Evolutionary conservation across 768 basidiomycete species (phyloP), one percentile per base, ranked within the genome.

Genomic region (Coprinellus micaceus): DNA sequence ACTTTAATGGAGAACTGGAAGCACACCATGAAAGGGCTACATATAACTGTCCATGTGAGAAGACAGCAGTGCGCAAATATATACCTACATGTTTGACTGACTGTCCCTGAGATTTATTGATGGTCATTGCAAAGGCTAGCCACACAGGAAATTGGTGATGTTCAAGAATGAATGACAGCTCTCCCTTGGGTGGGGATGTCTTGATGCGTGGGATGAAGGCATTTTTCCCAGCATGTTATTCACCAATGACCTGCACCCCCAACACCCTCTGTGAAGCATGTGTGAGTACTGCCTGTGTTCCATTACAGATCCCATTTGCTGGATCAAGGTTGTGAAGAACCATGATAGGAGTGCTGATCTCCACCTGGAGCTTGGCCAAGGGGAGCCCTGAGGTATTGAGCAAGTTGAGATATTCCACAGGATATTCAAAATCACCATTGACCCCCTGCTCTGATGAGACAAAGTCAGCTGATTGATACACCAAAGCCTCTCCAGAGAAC

Each of bases 41-140:
- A 67, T 77, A 74, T 1, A 76, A 64, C 46, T 75, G 73, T 10
- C 74, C 71, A 70, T 77, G 75, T 1, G 67, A 39, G 57, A 77
- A 77, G 0, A 74, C 70, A 21, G 70, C 62, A 10, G 33, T 48
- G 2, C 59, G 56, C 0, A 77, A 58, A 52, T 75, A 65, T n/a
- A 77, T 21, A 1, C 71, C 71, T 21, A 74, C 69, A 57, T 61
- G 37, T 40, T 61, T 59, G 0, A 75, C 64, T 24, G 72, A 77
- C 52, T 77, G 74, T 57, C 65, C 54, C 60, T 76, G 74, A 10
- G 72, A 57, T 53, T 77, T 77, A 61, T 78, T 76, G 56, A 77
- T 74, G 9, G 66, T 67, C 53, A 76, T 65, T 0, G 70, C 69
- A 69, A 76, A 78, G 1, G 72, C 70, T 4, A 77, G 58, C 7